These are phyloP conservation scores for Kodamaea kaohsiungensis DNA, from an alignment of 805 yeast species.

Conservation along the genomic window DNA sequence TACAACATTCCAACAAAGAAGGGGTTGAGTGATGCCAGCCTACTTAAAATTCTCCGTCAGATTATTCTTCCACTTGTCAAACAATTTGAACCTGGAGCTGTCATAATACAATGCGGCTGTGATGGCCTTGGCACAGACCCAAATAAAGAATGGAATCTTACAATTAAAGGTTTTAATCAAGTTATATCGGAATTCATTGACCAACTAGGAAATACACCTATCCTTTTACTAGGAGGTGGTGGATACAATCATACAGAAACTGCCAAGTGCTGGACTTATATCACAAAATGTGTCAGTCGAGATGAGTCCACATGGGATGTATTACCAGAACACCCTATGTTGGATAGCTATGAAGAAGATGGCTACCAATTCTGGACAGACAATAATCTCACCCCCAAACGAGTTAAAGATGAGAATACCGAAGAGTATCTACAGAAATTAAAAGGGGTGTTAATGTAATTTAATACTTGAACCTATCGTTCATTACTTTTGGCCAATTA, in stretches of 20 bases:
- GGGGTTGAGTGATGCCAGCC: conserved; percentile 53
- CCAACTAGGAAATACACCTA: conserved; percentile 29
- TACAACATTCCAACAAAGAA: conserved; percentile 57
- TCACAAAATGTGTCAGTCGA: conserved; percentile 30
- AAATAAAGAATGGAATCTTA: conserved; percentile 68
- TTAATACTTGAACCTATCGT: conserved; percentile 23
- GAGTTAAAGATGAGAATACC: conserved; percentile 34
- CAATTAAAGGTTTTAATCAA: conserved; percentile 49
- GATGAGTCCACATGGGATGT: conserved; percentile 38
- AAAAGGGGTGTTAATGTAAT: conserved; percentile 20
- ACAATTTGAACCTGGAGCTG: conserved; percentile 46
- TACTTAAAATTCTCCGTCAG: conserved; percentile 37
- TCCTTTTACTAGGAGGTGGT: conserved; percentile 70
- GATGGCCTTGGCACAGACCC: conserved; percentile 73
- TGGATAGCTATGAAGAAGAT: conserved; percentile 45
- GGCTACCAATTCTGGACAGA: conserved; percentile 52
- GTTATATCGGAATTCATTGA: conserved; percentile 30
- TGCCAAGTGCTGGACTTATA: conserved; percentile 59
- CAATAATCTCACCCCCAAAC: conserved; percentile 22
- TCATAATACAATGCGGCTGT: conserved; percentile 70
- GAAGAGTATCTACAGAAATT: conserved; percentile 27
- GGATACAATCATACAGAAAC: conserved; percentile 67
- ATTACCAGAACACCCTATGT: conserved; percentile 51
- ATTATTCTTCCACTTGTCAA: conserved; percentile 46
- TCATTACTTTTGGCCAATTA: conserved; percentile 62